Percentiles rank a stretch among this genome's conserved stretches.
These are phyloP conservation scores for Amanita exitialis DNA, from an alignment of 768 basidiomycete species.

Conservation along the genomic window DNA sequence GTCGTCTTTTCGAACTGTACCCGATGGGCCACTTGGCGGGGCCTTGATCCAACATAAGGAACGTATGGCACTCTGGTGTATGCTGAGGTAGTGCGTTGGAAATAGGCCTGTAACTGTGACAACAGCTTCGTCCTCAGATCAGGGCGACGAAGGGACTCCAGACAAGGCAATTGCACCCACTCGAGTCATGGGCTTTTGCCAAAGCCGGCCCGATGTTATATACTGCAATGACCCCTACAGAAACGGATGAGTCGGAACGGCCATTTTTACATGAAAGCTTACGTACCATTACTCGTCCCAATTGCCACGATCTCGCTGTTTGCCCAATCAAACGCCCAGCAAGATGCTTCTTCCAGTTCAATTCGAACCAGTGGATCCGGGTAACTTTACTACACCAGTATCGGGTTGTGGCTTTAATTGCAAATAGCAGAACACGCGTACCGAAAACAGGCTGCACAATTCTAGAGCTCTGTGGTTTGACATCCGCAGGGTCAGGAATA, in stretches of 20 bases:
- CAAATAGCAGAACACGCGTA: slow-evolving; percentile 19
- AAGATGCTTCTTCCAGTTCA: slow-evolving; percentile 65
- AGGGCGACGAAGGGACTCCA: neutral
- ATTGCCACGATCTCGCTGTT: slow-evolving; percentile 76
- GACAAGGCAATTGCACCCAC: slow-evolving; percentile 16
- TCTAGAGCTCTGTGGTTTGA: slow-evolving; percentile 21
- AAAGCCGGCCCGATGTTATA: slow-evolving; percentile 42
- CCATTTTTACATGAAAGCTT: neutral
- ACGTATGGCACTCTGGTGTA: slow-evolving; percentile 77
- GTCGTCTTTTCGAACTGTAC: slow-evolving; percentile 30
- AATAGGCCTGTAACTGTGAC: slow-evolving; percentile 31
- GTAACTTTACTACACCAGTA: slow-evolving; percentile 35
- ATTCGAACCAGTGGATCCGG: slow-evolving; percentile 63
- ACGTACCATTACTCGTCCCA: slow-evolving; percentile 74
- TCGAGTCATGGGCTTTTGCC: slow-evolving; percentile 17
- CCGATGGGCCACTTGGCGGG: slow-evolving; percentile 43
- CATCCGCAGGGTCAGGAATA: slow-evolving; percentile 67
- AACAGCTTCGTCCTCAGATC: slow-evolving; percentile 11
- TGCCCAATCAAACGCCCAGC: slow-evolving; percentile 83
- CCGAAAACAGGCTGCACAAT: slow-evolving; percentile 34
- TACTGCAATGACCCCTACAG: slow-evolving; percentile 42
- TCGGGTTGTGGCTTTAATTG: neutral
- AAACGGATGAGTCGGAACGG: neutral
- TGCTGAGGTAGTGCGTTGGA: slow-evolving; percentile 62
- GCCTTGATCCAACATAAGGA: slow-evolving; percentile 65